A percentile compares a stretch with the other conserved stretches of the same genome.
Evolutionary conservation across 257 asterid genomes (phyloP).

Genomic region (Nicotiana otophora): DNA sequence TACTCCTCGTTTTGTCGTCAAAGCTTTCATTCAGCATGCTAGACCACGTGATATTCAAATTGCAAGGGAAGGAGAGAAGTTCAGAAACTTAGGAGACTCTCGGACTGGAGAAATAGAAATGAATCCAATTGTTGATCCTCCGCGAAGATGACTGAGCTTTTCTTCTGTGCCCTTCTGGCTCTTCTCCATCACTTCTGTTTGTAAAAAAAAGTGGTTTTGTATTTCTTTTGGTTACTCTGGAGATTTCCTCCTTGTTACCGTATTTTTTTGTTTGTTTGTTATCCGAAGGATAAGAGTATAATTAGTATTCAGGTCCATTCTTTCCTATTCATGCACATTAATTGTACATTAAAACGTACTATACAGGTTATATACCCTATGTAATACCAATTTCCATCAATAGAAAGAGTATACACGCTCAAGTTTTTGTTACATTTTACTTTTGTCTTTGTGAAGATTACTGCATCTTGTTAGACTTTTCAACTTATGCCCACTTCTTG

Average conservation of each 20-base stretch:
- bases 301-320: slow-evolving; percentile 32
- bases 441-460: background rate
- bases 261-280: slow-evolving; percentile 21
- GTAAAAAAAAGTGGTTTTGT: slow-evolving; percentile 15
- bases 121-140: slow-evolving; percentile 42
- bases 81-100: slow-evolving; percentile 25
- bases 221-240: slow-evolving; percentile 25
- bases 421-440: background rate
- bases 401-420: background rate
- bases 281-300: slow-evolving; percentile 22
- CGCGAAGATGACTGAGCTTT: slow-evolving; percentile 27
- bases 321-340: slow-evolving; percentile 23
- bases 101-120: slow-evolving; percentile 52
- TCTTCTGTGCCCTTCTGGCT: background rate
- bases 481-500: background rate
- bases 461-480: background rate
- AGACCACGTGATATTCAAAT: slow-evolving; percentile 67
- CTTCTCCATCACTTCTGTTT: slow-evolving; percentile 2
- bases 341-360: slow-evolving; percentile 38
- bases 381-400: slow-evolving; percentile 6
- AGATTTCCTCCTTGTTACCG: slow-evolving; percentile 8
- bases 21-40: slow-evolving; percentile 35
- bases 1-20: slow-evolving; percentile 72
- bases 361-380: background rate
- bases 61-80: slow-evolving; percentile 76